phyloP scores from a whole-genome alignment of 345 rosid species.

The Hibiscus tridactylites region DNA sequence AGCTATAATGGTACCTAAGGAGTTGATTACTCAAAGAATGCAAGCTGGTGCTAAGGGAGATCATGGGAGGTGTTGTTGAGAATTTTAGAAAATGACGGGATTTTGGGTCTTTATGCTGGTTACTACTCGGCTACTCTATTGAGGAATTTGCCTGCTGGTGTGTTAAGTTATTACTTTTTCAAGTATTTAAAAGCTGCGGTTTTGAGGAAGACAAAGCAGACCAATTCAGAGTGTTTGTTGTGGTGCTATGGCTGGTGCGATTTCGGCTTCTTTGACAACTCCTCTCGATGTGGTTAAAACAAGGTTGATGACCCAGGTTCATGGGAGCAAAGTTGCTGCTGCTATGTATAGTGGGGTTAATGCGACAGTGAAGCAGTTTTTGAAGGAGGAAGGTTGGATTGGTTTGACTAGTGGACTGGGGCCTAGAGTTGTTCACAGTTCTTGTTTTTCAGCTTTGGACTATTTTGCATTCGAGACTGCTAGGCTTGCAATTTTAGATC shows the following conservation, averaged over 20 bases:
- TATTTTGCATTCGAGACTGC: constrained; percentile 97
- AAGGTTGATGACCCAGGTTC: constrained; percentile 85
- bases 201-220: constrained; percentile 49
- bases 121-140: constrained; percentile 84
- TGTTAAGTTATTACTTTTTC: constrained; percentile 80
- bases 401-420: constrained; percentile 85
- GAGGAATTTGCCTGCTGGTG: constrained; percentile 90
- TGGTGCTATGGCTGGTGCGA: constrained; percentile 89
- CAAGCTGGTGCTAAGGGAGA: constrained; percentile 81
- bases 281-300: constrained; percentile 93
- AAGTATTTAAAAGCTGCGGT: constrained; percentile 82
- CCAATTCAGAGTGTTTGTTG: constrained; percentile 82
- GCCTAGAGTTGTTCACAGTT: constrained; percentile 87
- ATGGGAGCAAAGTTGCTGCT: constrained; percentile 41
- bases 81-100: constrained; percentile 76
- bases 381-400: constrained; percentile 85
- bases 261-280: constrained; percentile 82
- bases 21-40: constrained; percentile 84
- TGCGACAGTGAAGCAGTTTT: constrained; percentile 48
- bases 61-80: constrained; percentile 67
- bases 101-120: constrained; percentile 82
- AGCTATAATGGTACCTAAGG: constrained; percentile 91
- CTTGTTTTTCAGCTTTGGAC: constrained; percentile 80
- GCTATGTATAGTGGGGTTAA: constrained; percentile 56
- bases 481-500: constrained; percentile 61